Evolutionary conservation across 768 basidiomycete species (phyloP).

Genomic region (Neoboletus magnificus): DNA sequence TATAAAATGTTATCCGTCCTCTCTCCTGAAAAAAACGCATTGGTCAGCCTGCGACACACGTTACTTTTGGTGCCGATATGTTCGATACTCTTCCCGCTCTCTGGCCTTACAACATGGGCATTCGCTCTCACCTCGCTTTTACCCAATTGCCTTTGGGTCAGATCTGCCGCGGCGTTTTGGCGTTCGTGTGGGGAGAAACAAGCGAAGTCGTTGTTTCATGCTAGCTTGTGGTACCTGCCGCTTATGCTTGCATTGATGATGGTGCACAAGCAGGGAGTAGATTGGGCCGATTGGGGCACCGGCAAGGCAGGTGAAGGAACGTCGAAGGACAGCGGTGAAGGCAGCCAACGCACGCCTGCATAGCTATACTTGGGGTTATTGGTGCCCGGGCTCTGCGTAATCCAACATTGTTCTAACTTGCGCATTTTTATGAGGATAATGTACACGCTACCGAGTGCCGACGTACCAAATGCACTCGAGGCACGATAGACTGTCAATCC

Average conservation of each 20-base stretch:
- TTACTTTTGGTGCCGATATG: constrained; percentile 74
- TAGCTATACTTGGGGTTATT: neutral
- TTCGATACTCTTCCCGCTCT: constrained; percentile 76
- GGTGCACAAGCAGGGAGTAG: constrained; percentile 85
- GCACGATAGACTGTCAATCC: neutral
- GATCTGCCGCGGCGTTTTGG: constrained; percentile 77
- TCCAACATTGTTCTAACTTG: neutral
- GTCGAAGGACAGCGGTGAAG: neutral
- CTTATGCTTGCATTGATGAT: constrained; percentile 90
- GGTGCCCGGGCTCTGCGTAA: neutral
- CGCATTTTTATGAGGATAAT: too few relatives aligned
- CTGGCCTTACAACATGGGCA: constrained; percentile 88
- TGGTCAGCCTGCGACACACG: constrained; percentile 83
- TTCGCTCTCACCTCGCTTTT: constrained; percentile 76
- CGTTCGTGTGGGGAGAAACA: constrained; percentile 66
- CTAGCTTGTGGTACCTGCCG: constrained; percentile 88
- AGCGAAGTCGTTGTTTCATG: constrained; percentile 74
- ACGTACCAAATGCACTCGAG: neutral
- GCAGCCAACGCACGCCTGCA: neutral
- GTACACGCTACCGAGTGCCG: too few relatives aligned
- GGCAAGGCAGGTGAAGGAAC: neutral
- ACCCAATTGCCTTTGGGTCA: constrained; percentile 69
- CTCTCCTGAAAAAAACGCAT: constrained; percentile 72
- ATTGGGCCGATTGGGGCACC: constrained; percentile 60
- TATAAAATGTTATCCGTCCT: constrained; percentile 90